Evolutionary conservation across 208 protist species (phyloP).

Genomic region (Crithidia expoeki): DNA sequence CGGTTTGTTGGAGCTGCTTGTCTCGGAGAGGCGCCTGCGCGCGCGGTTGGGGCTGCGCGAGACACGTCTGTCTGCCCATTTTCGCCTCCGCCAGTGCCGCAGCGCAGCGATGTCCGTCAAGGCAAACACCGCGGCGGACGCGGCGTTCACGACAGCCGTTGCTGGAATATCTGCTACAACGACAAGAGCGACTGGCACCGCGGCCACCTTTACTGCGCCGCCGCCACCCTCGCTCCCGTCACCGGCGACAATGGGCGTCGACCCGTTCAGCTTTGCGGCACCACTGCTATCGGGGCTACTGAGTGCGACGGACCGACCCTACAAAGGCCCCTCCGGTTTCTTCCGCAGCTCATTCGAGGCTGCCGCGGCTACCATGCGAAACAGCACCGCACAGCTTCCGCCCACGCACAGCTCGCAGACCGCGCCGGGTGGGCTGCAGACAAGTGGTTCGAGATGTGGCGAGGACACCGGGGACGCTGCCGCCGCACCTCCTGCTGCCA

Average conservation of each 20-base stretch:
- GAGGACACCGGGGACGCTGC: too few species aligned
- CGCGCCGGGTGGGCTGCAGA: not conserved
- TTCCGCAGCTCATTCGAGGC: slow-evolving; percentile 24
- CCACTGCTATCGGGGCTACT: slow-evolving; percentile 10
- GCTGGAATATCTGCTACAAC: too few species aligned
- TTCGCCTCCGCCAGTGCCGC: slow-evolving; percentile 11
- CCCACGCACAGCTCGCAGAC: not conserved
- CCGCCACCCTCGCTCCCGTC: not conserved
- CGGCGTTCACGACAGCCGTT: not conserved
- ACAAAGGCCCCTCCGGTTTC: slow-evolving; percentile 9
- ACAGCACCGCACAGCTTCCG: not conserved
- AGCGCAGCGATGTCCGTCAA: not conserved
- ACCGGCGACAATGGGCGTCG: not conserved
- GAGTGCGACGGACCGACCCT: slow-evolving; percentile 1
- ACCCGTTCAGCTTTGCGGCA: slow-evolving; percentile 2
- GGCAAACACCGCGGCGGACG: not conserved
- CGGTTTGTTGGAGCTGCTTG: slow-evolving; percentile 49
- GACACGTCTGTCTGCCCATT: slow-evolving; percentile 27
- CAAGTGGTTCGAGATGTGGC: too few species aligned
- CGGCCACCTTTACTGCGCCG: not conserved
- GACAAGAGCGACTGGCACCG: not conserved
- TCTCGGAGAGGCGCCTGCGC: slow-evolving; percentile 33
- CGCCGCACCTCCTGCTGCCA: too few species aligned
- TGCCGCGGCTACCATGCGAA: slow-evolving; percentile 6
- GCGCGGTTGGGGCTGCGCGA: slow-evolving; percentile 30